Percentiles rank a stretch among this genome's conserved stretches.
These are phyloP conservation scores for Hyphopichia buzzinii DNA, from an alignment of 1,139 yeast species.

Conservation along the genomic window DNA sequence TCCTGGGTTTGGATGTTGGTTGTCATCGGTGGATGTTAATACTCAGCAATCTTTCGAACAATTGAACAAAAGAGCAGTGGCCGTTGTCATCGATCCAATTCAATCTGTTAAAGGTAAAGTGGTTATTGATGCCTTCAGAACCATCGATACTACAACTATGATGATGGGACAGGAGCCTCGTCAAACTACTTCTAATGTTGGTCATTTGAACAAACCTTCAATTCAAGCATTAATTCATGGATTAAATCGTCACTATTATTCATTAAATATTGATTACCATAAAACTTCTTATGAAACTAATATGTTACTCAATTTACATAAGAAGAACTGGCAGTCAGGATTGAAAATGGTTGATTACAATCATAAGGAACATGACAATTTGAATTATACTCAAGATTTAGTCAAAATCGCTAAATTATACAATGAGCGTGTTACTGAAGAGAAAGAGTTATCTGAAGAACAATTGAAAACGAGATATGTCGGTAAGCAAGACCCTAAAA, in stretches of 20 bases:
- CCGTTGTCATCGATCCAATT: constrained; percentile 96
- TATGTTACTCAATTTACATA: constrained; percentile 92
- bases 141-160: constrained; percentile 81
- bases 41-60: constrained; percentile 98
- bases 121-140: constrained; percentile 96
- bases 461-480: constrained; percentile 93
- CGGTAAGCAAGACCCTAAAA: constrained; percentile 98
- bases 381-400: constrained; percentile 72
- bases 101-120: constrained; percentile 99
- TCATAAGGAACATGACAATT: constrained; percentile 72
- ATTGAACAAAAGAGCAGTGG: constrained; percentile 90
- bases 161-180: constrained; percentile 99
- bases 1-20: constrained; percentile 99
- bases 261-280: constrained; percentile 90
- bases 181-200: constrained; percentile 94
- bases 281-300: constrained; percentile 91
- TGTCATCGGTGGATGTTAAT: constrained; percentile 93
- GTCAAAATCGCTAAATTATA: constrained; percentile 90
- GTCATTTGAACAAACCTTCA: constrained; percentile 94
- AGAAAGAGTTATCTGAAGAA: constrained; percentile 82
- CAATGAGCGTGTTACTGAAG: constrained; percentile 89
- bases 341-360: constrained; percentile 75
- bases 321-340: constrained; percentile 96
- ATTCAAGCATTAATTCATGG: constrained; percentile 98
- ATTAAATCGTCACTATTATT: constrained; percentile 93